Conservation (phyloP, 306 rosid species). For the Acacia crassicarpa region DNA sequence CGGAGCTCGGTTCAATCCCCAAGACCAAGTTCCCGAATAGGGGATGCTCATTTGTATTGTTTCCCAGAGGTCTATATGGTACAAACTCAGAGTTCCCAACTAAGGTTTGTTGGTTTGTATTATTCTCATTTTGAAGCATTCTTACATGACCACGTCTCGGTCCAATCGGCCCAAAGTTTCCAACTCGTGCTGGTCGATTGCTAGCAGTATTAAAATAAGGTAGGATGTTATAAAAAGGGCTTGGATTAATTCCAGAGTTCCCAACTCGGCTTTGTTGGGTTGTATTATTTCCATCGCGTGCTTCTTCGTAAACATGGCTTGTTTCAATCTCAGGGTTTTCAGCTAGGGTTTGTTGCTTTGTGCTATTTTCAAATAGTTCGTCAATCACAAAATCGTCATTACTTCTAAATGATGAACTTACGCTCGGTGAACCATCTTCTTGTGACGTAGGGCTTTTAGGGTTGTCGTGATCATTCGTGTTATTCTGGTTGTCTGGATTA, state of each 20-base stretch:
- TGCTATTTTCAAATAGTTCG: not conserved
- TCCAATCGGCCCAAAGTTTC: not conserved
- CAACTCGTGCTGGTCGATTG: not conserved
- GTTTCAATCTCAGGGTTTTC: not conserved
- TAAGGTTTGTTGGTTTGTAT: too few species aligned
- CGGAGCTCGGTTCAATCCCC: not conserved
- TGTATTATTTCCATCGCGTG: not conserved
- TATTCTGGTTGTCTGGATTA: not conserved
- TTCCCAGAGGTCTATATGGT: too few species aligned
- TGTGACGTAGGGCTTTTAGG: not conserved
- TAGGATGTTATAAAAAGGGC: too few species aligned
- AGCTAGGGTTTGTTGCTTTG: not conserved
- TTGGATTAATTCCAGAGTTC: not conserved
- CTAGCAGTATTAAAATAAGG: not conserved
- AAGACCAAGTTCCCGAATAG: too few species aligned
- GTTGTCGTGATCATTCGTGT: too few species aligned
- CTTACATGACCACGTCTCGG: too few species aligned
- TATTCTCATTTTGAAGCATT: too few species aligned
- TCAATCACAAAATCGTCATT: too few species aligned
- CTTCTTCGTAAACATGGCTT: not conserved
- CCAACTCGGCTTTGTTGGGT: not conserved
- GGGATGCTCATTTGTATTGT: too few species aligned
- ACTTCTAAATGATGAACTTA: too few species aligned
- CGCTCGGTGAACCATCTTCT: not conserved
- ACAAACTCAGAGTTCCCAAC: not conserved